Evolutionary conservation across 345 rosid genomes (phyloP).

Genomic region (Ceriops decandra): DNA sequence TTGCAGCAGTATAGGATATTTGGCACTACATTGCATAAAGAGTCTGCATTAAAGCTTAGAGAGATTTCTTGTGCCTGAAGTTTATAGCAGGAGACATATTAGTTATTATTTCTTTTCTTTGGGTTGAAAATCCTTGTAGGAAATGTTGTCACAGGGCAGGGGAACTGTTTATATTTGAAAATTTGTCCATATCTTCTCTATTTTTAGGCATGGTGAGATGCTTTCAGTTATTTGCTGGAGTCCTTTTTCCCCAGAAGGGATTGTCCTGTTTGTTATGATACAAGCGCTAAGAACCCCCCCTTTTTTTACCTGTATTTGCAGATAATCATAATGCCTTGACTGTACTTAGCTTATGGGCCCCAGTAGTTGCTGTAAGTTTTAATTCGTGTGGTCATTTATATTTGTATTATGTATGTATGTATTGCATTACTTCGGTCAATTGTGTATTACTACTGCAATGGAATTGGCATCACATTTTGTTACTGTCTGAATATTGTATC

Average conservation of each 20-base stretch:
- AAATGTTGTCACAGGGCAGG: no score
- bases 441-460: neutral
- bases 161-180: no score
- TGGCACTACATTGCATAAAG: neutral
- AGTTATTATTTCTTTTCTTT: no score
- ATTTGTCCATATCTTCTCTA: no score
- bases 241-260: neutral
- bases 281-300: neutral
- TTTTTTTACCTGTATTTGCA: constrained; percentile 40
- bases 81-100: no score
- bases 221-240: no score
- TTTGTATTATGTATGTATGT: neutral
- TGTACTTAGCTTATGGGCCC: constrained; percentile 84
- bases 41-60: neutral
- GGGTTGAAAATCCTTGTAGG: no score
- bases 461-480: no score
- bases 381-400: constrained; percentile 1
- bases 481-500: no score
- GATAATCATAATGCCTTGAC: constrained; percentile 92
- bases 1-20: neutral
- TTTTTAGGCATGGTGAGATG: no score
- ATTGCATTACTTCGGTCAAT: neutral
- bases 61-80: no score
- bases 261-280: neutral
- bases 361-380: constrained; percentile 82